phyloP scores from a whole-genome alignment of 2,329 filamentous ascomycete genomes.

The Fusarium brachygibbosum region DNA sequence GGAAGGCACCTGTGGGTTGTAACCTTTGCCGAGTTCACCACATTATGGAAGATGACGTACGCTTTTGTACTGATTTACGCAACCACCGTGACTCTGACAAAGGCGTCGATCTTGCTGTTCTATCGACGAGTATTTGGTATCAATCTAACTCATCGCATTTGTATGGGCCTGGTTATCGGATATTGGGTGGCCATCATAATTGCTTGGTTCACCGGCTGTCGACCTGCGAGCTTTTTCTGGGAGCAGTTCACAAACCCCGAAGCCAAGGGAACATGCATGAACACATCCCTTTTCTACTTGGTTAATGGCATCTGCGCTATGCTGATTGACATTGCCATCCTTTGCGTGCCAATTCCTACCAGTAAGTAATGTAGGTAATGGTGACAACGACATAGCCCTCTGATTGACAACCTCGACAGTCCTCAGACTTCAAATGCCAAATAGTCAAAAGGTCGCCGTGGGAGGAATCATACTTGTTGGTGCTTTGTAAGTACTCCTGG shows the following conservation, averaged over 20 bases:
- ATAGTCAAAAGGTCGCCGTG: not conserved
- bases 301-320: conserved; percentile 12
- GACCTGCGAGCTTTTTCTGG: conserved; percentile 15
- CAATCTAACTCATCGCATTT: not conserved
- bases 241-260: conserved; percentile 9
- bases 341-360: conserved; percentile 1
- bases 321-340: conserved; percentile 8
- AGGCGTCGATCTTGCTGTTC: conserved; percentile 1
- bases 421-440: conserved; percentile 6
- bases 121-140: not conserved
- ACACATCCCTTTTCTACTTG: conserved; percentile 7
- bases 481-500: not conserved
- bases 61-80: conserved; percentile 3
- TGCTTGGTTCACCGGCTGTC: conserved; percentile 14
- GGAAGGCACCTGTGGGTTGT: conserved; percentile 10
- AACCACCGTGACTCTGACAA: conserved; percentile 5
- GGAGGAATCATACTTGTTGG: conserved; percentile 6
- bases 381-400: accelerated
- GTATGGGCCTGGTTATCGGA: conserved; percentile 7
- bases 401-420: not conserved
- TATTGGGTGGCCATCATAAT: conserved; percentile 13
- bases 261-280: not conserved
- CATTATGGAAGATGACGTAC: conserved; percentile 9
- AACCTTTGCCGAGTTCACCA: not conserved
- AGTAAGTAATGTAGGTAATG: not conserved